Evolutionary conservation across 23 red algal genomes (phyloP), one percentile per base, ranked within the genome.

Genomic region (Chondrus crispus): DNA sequence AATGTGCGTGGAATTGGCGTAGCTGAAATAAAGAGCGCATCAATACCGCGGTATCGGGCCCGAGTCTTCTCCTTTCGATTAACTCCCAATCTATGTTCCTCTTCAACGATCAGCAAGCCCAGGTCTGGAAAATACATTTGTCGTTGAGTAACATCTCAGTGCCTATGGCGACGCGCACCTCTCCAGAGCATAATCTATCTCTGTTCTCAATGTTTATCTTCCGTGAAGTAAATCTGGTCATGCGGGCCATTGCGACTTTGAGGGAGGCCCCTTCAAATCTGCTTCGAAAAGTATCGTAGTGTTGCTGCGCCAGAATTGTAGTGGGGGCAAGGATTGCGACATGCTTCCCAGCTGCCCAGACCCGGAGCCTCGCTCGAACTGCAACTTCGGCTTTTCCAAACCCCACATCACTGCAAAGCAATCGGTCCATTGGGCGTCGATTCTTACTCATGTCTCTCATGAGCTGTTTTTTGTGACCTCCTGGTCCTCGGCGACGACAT

Each of bases 361-460:
- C 90, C 36, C 85, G 68, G 62, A 93, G 88, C 22, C 88, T 83
- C 1, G 96, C 96, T 3, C 91, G 88, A n/a, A 98, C 52, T 22
- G 96, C 96, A 62, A 98, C 96, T 84, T 98, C 96, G 40, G 96
- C 95, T 77, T 98, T 98, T 36, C 96, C 96, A 38, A 98, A 95
- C 9, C 96, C 96, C 24, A 98, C 96, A 85, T 98, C 96, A 16
- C 96, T 93, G 64, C 93, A 95, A n/a, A 98, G 68, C 22, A 98
- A 80, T 30, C 96, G 81, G 41, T 98, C 96, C 96, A 98, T 98
- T 28, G 96, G 96, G 19, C 44, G 42, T 1, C 46, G 9, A 24
- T 76, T 64, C 40, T 95, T 81, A 92, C 88, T 89, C 39, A 98
- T 72, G 43, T 98, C 93, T 20, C 46, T 32, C 22, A 91, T 53